Base-by-base conservation (phyloP, 352 stramenopile species). In the Phytopythium litorale region DNA sequence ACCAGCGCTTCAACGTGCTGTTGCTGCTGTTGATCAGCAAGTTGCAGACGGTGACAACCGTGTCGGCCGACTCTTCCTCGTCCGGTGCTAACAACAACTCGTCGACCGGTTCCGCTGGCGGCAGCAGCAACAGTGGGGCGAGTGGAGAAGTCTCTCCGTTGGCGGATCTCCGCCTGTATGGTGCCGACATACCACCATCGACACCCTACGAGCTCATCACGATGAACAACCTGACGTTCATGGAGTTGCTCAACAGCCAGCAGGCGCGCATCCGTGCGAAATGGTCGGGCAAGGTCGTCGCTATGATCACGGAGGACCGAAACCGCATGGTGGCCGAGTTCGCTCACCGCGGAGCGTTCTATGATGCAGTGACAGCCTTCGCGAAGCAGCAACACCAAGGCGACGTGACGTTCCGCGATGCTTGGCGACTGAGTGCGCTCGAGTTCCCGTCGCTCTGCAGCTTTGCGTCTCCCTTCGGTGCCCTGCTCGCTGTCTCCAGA, bases 271-370 rank as follows among this genome's bases (percentile, higher is more conserved):
- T 81, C 16, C 73, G 68, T 1, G 60, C 68, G 40, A 79, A 81
- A 46, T 81, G 73, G 73, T 68, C 72, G 13, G 68, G 71, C 30
- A 84, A 84, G 43, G 71, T 79, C 45, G 56, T 84, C 33, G 37
- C 75, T 15, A 76, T 81, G 75, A 84, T 84, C 66, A 84, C 75
- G 5, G 73, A 81, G 19, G 75, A 84, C 42, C 72, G 75, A 53
- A 84, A 84, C 64, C 70, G 75, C 59, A 78, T 84, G 65, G 72
- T 80, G 48, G 43, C 71, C 28, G 75, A 78, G 55, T 78, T 78
- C 45, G 63, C 70, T 19, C 66, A 73, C 30, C 70, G 66, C 16
- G 67, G 73, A n/a, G 62, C 59, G 19, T 74, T 81, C 25, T 79
- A 80, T 59, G 71, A 81, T n/a, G 54, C 67, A 37, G 66, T 76